Evolutionary conservation across 2,329 filamentous ascomycete species (phyloP), one percentile per base, ranked within the genome.

Genomic region (Fusarium annulatum): DNA sequence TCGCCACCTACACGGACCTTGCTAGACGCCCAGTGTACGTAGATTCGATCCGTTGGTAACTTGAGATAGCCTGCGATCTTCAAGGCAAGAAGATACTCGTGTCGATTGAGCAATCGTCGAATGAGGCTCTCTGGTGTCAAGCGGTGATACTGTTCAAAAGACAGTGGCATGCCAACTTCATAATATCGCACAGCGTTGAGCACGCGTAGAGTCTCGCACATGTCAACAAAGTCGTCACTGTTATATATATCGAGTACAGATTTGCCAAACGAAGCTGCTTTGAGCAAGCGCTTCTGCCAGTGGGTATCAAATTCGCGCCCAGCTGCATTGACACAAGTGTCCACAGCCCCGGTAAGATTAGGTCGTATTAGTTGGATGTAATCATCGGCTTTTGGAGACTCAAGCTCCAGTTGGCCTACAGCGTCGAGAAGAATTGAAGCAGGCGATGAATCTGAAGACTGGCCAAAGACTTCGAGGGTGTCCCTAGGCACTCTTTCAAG

Each of bases 151-250:
- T 99, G 96, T 72, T 98, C 95, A 79, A 96, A 97, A 8, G 95
- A 97, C 9, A 99, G 82, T 0, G 96, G 95, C 28, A 99, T 85
- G 5, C 96, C 96, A 60, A 98, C 89, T 77, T 97, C 93, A 80
- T 96, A 98, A 81, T 93, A 97, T 58, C 96, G 91, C 18, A 96
- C 93, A 11, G 96, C 96, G 77, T 98, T 98, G 53, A 99, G 87
- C 0, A 99, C 95, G 21, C 96, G 92, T 21, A 99, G 85, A 2
- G 92, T 96, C 82, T 99, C 96, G 76, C 95, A 97, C 92, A 98
- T 98, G 72, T 98, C 96, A 61, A 99, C 96, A 82, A 98, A 99
- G 74, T 99, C 96, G 79, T 99, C 96, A 79, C 95, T 98, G 82
- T 96, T 98, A 84, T 98, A 99, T 18, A 98, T 91, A 78, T 98